Base-by-base conservation (phyloP, 257 asterid species). In the Scutellaria barbata region DNA sequence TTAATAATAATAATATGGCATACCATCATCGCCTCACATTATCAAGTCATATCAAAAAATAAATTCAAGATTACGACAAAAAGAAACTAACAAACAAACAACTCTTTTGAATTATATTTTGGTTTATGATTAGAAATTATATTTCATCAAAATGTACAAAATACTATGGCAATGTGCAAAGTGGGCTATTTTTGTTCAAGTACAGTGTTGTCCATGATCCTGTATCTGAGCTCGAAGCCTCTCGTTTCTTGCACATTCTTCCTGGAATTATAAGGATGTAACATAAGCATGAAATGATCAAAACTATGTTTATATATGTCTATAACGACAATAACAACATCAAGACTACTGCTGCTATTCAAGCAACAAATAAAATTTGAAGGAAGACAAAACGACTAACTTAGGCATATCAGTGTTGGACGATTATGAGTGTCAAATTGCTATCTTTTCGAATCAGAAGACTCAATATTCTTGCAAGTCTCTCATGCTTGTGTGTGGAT, bases 171-270 rank as follows among this genome's bases (percentile, higher is more conserved):
- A 30, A 30, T 3, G 35, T 30, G 48, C 52, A 40, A 47, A 4
- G 64, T 6, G 30, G 35, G 14, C 39, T 22, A 22, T 51, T 42
- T 7, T 65, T 63, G 13, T 56, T 69, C 50, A 73, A 45, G 71
- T 30, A 63, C 48, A 5, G 22, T 71, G 54, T 37, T 18, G 55
- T 63, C 51, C 33, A 22, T 14, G 72, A 56, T 67, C 68, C 13
- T 57, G 66, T 47, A 66, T 48, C 76, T 71, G 81, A 62, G 75
- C 73, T 53, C 68, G 78, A 13, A 86, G 85, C 57, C 78, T 79
- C 71, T 81, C 86, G 53, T 81, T 83, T 65, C 66, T 67, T 46
- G 81, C 74, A 64, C 83, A 80, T 80, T 86, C 91, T 67, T 79
- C 85, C 88, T 83, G 85, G 64, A 78, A 73, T 39, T 51, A 55